Base-by-base conservation (phyloP, 2,329 filamentous ascomycete genomes). In the Fusarium sp. region DNA sequence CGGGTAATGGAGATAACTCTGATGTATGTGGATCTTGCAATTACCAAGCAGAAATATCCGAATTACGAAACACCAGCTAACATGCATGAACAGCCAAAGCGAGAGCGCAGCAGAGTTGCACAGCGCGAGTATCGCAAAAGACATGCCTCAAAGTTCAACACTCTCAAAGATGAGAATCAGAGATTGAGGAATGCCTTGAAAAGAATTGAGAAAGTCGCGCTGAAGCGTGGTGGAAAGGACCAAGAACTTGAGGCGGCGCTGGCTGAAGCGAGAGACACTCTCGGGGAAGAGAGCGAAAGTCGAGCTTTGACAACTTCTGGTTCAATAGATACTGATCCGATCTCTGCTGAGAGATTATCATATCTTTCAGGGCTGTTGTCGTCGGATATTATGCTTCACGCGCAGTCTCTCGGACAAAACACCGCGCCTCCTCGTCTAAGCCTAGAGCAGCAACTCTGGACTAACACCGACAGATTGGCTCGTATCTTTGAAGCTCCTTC, bases 91-190 rank as follows among this genome's bases (percentile, higher is more conserved):
- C 55, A 77, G 76, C 67, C 75, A 22, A 77, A 75, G 46, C 75
- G 73, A 7, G 76, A 77, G 57, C 72, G 76, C 42, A 76, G 76
- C 42, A 75, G 70, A 55, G 45, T 75, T 33, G 76, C 76, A 8
- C 76, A 77, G 56, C 71, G 76, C 22, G 73, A 77, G 29, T 77
- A 77, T 55, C 72, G 76, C 15, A 77, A 77, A 27, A 69, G 76
- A 3, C 76, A 77, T 54, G 74, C 68, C 8, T 75, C 73, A 31
- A 75, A 62, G 36, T 77, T 77, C 38, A 70, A 72, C 31, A 70
- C 33, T 5, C 70, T 77, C n/a, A 70, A 77, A 45, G 76, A 77
- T 7, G 76, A 77, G 33, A 77, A 77, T 3, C 67, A 68, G 46
- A 68, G 64, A n/a, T 42, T 77, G 31, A 71, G 65, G 36, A 62